These are phyloP conservation scores for Lyophyllum decastes DNA, from an alignment of 768 basidiomycete genomes.

Conservation along the genomic window DNA sequence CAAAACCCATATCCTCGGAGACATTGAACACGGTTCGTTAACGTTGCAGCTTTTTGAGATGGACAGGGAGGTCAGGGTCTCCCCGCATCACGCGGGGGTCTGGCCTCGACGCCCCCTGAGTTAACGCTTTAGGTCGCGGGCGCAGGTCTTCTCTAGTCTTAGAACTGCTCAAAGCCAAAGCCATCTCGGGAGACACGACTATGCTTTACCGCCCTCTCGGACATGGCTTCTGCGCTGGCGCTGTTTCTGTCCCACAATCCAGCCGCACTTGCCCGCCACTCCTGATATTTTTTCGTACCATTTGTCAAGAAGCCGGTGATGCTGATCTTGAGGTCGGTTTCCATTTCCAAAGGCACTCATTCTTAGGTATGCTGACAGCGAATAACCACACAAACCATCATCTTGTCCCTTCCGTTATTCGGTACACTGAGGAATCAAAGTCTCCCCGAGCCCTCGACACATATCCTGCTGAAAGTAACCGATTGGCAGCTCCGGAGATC, in stretches of 20 bases:
- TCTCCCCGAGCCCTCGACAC: slow-evolving; percentile 1
- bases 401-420: slow-evolving; percentile 10
- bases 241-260: neutral
- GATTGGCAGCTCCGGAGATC: neutral
- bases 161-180: neutral
- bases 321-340: neutral
- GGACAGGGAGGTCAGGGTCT: neutral
- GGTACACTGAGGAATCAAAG: neutral
- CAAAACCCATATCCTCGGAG: neutral
- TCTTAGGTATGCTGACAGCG: neutral
- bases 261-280: neutral
- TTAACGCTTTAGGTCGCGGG: neutral
- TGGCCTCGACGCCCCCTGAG: neutral
- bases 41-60: neutral
- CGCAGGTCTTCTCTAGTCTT: neutral
- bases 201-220: neutral
- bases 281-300: neutral
- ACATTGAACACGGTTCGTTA: neutral
- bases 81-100: neutral
- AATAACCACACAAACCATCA: neutral
- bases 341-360: neutral
- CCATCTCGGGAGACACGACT: neutral
- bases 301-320: slow-evolving; percentile 2
- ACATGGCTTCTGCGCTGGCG: neutral
- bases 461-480: neutral